Base-by-base conservation (phyloP, 768 basidiomycete genomes). In the Epithele typhae region DNA sequence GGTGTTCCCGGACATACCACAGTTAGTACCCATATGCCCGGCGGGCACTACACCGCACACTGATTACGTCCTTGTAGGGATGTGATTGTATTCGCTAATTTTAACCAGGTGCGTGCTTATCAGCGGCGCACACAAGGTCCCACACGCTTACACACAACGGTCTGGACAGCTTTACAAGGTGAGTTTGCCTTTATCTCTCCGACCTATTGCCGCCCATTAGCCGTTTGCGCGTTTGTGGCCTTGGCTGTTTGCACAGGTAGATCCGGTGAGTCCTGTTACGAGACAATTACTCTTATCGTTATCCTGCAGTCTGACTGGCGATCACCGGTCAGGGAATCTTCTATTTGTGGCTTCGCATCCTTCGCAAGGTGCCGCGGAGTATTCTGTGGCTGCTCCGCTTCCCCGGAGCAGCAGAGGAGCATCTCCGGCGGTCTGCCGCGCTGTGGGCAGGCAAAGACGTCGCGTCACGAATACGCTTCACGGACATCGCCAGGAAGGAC, bases 361-460 rank as follows among this genome's bases (percentile, higher is more conserved):
- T 77, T 17, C 54, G 59, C 14, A 59, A 63, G 43, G 69, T 74
- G 35, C 71, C 67, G 14, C 66, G 67, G 15, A 76, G 76, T 44
- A 69, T 77, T 41, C 66, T 77, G n/a, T 77, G 76, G 76, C 62
- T 77, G 1, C 64, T 77, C 37, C 75, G 76, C 19, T 77, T 77
- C 51, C 76, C 76, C 6, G 60, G 66, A 1, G 62, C 73, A 7
- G 76, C 73, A 35, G 76, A 78, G 41, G 58, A 63, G 42, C 69
- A 77, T 47, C 60, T 77, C 25, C 53, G 68, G 24, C 67, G 69
- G 33, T 64, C 67, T 2, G 76, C 76, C 2, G 43, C 37, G 27
- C 50, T 60, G 30, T 77, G 76, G 76, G 76, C 71, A 6, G 72
- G 73, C 0, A 47, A 67, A 11, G 73, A 74, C 19, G 64, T 77